Evolutionary conservation across 108 stramenopile species (phyloP).

Genomic region (Cyclotella kingstonii): DNA sequence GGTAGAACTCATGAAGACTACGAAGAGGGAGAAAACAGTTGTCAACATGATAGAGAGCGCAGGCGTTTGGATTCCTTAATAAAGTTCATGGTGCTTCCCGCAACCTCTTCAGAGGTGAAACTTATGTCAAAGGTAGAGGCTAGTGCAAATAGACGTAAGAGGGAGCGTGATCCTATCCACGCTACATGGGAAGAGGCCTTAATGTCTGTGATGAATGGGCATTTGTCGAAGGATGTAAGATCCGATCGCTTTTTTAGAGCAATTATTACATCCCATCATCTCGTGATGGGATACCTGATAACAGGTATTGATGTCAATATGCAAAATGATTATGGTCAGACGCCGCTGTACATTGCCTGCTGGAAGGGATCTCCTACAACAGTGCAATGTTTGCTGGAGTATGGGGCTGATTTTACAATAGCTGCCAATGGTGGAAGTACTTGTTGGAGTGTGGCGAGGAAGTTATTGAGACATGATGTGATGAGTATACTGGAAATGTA

Average conservation of each 20-base stretch:
- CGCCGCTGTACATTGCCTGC: constrained; percentile 68
- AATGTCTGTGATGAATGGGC: constrained; percentile 40
- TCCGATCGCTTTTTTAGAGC: constrained; percentile 67
- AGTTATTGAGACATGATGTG: constrained; percentile 22
- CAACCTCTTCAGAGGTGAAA: constrained; percentile 48
- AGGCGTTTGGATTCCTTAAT: constrained; percentile 41
- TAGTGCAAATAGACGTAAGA: constrained; percentile 12
- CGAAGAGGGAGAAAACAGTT: neutral
- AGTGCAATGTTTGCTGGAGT: constrained; percentile 50
- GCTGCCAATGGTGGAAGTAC: constrained; percentile 64
- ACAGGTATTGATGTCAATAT: constrained; percentile 68
- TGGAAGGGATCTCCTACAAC: constrained; percentile 55
- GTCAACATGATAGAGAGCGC: constrained; percentile 7
- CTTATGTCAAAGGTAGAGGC: constrained; percentile 27
- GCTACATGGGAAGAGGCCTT: constrained; percentile 61
- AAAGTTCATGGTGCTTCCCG: constrained; percentile 50
- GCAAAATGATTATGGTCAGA: constrained; percentile 76
- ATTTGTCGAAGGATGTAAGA: constrained; percentile 62
- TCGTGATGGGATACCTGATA: constrained; percentile 54
- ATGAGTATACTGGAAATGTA: constrained; percentile 22
- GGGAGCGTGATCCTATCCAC: constrained; percentile 32
- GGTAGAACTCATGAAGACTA: constrained; percentile 5
- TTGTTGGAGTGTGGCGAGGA: constrained; percentile 29
- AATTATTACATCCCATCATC: constrained; percentile 50
- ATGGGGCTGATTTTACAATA: constrained; percentile 53